Evolutionary conservation across 345 rosid genomes (phyloP), one percentile per base, ranked within the genome.

Genomic region (Arabis alpina): DNA sequence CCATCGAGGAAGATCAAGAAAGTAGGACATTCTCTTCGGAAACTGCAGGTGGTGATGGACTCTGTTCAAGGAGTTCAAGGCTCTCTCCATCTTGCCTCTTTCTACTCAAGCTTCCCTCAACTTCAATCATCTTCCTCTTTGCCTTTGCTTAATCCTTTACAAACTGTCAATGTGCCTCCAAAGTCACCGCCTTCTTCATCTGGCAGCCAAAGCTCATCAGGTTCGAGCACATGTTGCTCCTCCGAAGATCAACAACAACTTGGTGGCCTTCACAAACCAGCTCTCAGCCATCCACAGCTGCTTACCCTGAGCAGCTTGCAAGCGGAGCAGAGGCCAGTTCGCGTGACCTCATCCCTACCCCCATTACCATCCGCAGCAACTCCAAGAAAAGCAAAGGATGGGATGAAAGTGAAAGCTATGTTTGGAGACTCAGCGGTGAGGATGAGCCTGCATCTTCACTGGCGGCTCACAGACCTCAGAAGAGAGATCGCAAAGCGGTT

Each of bases 1-100:
- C 98, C 98, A 48, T 93, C 97, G 66, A 88, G 98, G 63, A 87
- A 91, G 80, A 86, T 93, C 80, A 88, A 84, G 86, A 93, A 91
- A 84, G 97, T 91, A 2, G 95, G 87, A 51, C 90, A 86, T 66
- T 91, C 97, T 47, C 89, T 93, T 14, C 79, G 84, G 81, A 91
- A 87, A 73, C 84, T 93, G 50, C 90, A 93, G 71, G 81, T 50
- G 25, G 95, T 91, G 64, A 87, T 93, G 34, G 82, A 91, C 76
- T 91, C 97, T 1, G 96, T 91, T 23, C 77, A 87, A 76, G 94
- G 91, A 59, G 83, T 87, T 44, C 84, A 89, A 80, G 90, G 93
- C 62, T 67, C 97, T 43, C 80, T 89, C 76, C 93, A 84, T 70
- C 82, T 91, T 4, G 87, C 87, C 39, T 87, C 99, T 25, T 89